phyloP scores from a whole-genome alignment of 2,329 filamentous ascomycete genomes.

The Fusarium oxysporum region DNA sequence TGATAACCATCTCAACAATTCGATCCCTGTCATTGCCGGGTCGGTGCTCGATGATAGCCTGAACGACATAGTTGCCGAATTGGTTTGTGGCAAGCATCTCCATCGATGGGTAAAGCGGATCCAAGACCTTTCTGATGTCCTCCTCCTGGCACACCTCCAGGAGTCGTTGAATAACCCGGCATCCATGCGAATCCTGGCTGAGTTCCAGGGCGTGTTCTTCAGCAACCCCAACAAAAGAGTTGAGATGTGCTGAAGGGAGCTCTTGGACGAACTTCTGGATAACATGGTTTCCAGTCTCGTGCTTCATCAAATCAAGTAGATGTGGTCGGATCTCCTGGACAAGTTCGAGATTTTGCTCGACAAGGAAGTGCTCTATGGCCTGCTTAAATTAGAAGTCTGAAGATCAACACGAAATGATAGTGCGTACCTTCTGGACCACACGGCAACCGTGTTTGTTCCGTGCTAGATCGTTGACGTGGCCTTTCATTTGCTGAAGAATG shows the following conservation, averaged over 20 bases:
- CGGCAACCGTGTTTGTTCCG: slow-evolving; percentile 93
- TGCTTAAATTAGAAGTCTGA: slow-evolving; percentile 53
- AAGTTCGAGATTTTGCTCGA: slow-evolving; percentile 89
- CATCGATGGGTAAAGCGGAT: slow-evolving; percentile 81
- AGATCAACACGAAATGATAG: neutral
- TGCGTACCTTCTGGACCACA: slow-evolving; percentile 88
- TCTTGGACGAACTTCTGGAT: slow-evolving; percentile 92
- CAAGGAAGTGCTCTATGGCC: slow-evolving; percentile 89
- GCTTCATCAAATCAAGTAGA: slow-evolving; percentile 81
- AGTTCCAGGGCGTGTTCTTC: slow-evolving; percentile 78
- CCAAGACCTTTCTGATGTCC: slow-evolving; percentile 78
- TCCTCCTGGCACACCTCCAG: slow-evolving; percentile 82
- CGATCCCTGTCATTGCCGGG: slow-evolving; percentile 73
- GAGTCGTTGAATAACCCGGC: slow-evolving; percentile 92
- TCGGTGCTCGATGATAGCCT: slow-evolving; percentile 90
- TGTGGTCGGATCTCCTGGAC: slow-evolving; percentile 84
- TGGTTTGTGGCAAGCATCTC: slow-evolving; percentile 82
- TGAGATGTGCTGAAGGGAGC: slow-evolving; percentile 80
- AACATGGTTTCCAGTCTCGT: slow-evolving; percentile 96
- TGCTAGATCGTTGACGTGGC: slow-evolving; percentile 82
- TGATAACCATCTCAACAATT: slow-evolving; percentile 80
- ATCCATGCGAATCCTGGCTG: slow-evolving; percentile 85
- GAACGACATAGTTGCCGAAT: slow-evolving; percentile 96
- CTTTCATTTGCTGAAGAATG: slow-evolving; percentile 87
- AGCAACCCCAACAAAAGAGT: slow-evolving; percentile 87